These are phyloP conservation scores for Pogostemon cablin DNA, from an alignment of 257 asterid genomes.

Conservation along the genomic window DNA sequence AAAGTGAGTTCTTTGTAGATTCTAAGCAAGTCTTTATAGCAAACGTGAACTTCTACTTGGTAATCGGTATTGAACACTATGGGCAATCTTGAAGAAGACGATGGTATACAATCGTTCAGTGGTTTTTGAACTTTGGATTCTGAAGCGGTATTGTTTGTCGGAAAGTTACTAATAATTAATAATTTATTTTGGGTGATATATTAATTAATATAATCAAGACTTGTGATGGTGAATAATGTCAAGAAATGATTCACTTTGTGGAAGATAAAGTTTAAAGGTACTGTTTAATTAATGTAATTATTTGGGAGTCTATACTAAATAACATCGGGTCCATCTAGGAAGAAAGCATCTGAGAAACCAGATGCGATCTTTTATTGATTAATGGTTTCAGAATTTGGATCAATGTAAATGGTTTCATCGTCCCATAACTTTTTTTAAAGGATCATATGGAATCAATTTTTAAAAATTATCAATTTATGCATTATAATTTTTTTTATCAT, in stretches of 20 bases:
- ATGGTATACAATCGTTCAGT: neutral
- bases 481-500: too few relatives aligned
- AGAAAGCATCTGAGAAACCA: conserved; percentile 22
- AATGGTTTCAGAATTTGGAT: conserved; percentile 23
- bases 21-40: conserved; percentile 26
- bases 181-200: neutral
- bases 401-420: conserved; percentile 12
- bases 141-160: conserved; percentile 15
- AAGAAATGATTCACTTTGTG: neutral
- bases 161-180: neutral
- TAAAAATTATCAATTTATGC: too few relatives aligned
- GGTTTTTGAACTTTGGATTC: conserved; percentile 6
- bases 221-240: neutral
- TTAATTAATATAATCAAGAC: neutral
- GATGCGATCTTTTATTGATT: conserved; percentile 23
- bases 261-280: neutral
- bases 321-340: neutral
- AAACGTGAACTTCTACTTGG: neutral
- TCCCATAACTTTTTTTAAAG: neutral
- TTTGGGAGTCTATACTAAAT: neutral
- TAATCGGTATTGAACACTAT: conserved; percentile 29
- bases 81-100: conserved; percentile 37
- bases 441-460: too few relatives aligned
- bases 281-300: neutral
- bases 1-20: conserved; percentile 11